Base-by-base conservation (phyloP, 2,329 filamentous ascomycete species). In the Penicillium sp. region DNA sequence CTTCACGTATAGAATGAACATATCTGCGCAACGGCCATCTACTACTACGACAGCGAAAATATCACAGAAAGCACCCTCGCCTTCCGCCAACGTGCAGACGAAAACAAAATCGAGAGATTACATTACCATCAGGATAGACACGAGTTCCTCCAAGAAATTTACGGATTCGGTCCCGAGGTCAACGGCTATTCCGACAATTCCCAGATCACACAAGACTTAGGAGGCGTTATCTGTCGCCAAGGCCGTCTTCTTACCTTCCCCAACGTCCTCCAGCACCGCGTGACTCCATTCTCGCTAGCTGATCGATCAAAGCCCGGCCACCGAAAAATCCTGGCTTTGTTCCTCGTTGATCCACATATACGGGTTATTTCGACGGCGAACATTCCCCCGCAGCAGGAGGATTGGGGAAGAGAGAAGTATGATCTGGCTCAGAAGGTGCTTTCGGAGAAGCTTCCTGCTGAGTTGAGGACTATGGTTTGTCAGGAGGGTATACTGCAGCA, bases 1-100 rank as follows among this genome's bases (percentile, higher is more conserved):
- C n/a, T 33, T 4, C 23, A 14, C 14, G 2, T 19, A 23, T 47
- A 69, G 67, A 88, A 88, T 64, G 86, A 88, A 66, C 81, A 80
- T 58, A 88, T 89, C 31, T 80, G 78, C 57, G 84, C 84, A 0
- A 86, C 84, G 0, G 83, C 85, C 0, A 74, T 89, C 2, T 88
- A 85, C 73, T 88, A 88, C 70, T 85, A 85, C 62, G 83, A 86
- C 61, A 74, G 70, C 53, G 79, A 86, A 1, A 89, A 89, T 69
- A 81, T 88, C 48, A 83, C 82, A 0, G 74, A 81, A 1, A 81
- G 76, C 57, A 68, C 67, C 3, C 75, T 88, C 0, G 70, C 71
- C 0, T 85, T 88, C 64, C 78, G 76, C 6, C 80, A 79, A 4
- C 55, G 60, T 0, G 65, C 75, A 19, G 19, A 46, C 10, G 39